A percentile compares a stretch with the other conserved stretches of the same genome.
These are phyloP conservation scores for Suillus decipiens DNA, from an alignment of 768 basidiomycete species.

Conservation along the genomic window DNA sequence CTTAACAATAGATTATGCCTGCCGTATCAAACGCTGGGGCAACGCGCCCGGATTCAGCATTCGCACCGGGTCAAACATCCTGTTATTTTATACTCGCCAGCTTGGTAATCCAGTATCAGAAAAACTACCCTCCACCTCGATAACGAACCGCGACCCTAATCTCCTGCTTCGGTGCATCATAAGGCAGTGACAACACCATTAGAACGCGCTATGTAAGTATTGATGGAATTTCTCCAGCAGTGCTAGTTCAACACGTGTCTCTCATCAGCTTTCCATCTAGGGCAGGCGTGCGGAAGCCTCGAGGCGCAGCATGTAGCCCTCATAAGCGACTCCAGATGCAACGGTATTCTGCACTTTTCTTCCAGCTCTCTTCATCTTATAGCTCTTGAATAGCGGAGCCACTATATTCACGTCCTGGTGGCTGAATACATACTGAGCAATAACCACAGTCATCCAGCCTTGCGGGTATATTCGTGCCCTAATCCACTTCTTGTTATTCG, in stretches of 20 bases:
- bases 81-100: not conserved
- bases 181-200: constrained; percentile 8
- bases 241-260: constrained; percentile 25
- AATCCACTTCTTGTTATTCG: not conserved
- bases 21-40: not conserved
- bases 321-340: constrained; percentile 32
- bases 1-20: not conserved
- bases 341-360: constrained; percentile 15
- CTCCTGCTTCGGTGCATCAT: not conserved
- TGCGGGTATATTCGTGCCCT: not conserved
- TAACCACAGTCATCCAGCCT: not conserved
- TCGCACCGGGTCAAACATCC: not conserved
- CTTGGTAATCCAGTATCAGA: not conserved
- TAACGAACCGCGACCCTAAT: constrained; percentile 2
- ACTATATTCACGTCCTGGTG: constrained; percentile 9
- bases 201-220: constrained; percentile 2
- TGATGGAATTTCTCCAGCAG: constrained; percentile 6
- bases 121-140: constrained; percentile 7
- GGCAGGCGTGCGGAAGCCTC: constrained; percentile 31
- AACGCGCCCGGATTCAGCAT: not conserved
- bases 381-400: constrained; percentile 8
- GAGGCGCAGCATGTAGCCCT: constrained; percentile 29
- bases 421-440: constrained; percentile 1
- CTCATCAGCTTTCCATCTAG: constrained; percentile 16
- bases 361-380: constrained; percentile 23